Conservation (phyloP, 140 eudicot genomes). For the Senecio squalidus region DNA sequence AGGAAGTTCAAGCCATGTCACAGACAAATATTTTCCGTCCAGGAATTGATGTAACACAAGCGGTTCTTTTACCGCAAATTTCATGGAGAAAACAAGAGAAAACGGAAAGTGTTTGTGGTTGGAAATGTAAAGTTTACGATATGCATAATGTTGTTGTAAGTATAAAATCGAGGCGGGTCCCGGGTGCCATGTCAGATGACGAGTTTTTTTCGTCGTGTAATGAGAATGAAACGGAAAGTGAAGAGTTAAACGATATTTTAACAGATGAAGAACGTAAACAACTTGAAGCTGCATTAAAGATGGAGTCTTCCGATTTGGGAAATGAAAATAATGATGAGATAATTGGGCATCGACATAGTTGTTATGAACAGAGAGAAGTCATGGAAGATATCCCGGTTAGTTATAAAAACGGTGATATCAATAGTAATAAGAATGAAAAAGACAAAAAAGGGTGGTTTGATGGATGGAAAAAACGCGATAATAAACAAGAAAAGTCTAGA, state of each 20-base stretch:
- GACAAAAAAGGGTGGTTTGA: slow-evolving; percentile 91
- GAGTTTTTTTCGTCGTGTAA: slow-evolving; percentile 64
- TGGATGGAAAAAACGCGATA: slow-evolving; percentile 83
- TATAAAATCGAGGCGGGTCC: slow-evolving; percentile 86
- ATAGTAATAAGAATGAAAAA: slow-evolving; percentile 58
- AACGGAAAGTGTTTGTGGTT: slow-evolving; percentile 67
- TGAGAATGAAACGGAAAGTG: slow-evolving; percentile 76
- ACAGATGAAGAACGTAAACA: slow-evolving; percentile 91
- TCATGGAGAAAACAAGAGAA: slow-evolving; percentile 89
- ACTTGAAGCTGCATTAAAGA: slow-evolving; percentile 74
- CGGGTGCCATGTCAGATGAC: slow-evolving; percentile 98
- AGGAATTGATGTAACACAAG: slow-evolving; percentile 91
- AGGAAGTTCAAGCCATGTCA: slow-evolving; percentile 89
- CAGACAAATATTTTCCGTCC: slow-evolving; percentile 89
- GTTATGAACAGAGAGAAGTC: slow-evolving; percentile 71
- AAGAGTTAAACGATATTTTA: slow-evolving; percentile 62
- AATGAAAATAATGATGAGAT: slow-evolving; percentile 51
- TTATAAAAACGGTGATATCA: slow-evolving; percentile 45
- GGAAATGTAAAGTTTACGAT: slow-evolving; percentile 95
- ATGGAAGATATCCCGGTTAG: slow-evolving; percentile 40
- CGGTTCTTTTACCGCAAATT: slow-evolving; percentile 82
- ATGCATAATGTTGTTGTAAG: slow-evolving; percentile 94
- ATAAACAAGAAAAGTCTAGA: slow-evolving; percentile 40
- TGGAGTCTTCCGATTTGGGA: slow-evolving; percentile 49
- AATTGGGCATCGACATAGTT: slow-evolving; percentile 70